Conservation (phyloP, 1,139 yeast species). For the Pneumocystis canis region DNA sequence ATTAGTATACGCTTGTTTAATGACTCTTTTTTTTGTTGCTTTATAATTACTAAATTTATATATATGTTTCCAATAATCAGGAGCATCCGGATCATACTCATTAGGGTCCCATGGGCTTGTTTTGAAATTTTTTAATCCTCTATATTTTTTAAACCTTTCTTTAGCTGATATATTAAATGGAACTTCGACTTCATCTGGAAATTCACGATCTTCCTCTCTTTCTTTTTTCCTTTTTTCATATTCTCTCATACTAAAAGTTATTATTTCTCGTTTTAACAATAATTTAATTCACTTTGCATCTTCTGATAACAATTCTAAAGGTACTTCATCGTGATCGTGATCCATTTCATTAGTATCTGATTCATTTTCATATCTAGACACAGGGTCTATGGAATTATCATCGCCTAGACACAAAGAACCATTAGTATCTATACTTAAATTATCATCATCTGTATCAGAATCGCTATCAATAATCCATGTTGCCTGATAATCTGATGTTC, state of each 20-base stretch:
- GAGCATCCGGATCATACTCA: constrained; percentile 63
- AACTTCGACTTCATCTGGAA: constrained; percentile 89
- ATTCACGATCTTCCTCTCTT: constrained; percentile 53
- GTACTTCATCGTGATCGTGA: constrained; percentile 39
- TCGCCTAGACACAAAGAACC: constrained; percentile 24
- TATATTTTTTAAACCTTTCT: constrained; percentile 57
- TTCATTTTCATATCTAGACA: constrained; percentile 25
- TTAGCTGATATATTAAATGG: constrained; percentile 61
- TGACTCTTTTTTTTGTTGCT: constrained; percentile 56
- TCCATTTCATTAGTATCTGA: constrained; percentile 29
- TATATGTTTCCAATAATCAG: constrained; percentile 63
- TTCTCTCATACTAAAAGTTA: constrained; percentile 30
- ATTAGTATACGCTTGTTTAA: constrained; percentile 42
- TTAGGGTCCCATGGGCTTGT: constrained; percentile 79
- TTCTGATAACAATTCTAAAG: constrained; percentile 61
- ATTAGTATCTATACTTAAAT: constrained; percentile 21
- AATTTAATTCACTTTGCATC: constrained; percentile 59
- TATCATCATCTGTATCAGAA: constrained; percentile 41
- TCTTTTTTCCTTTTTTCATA: constrained; percentile 56
- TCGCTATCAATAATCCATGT: constrained; percentile 58
- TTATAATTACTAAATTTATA: constrained; percentile 63
- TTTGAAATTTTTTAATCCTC: constrained; percentile 74
- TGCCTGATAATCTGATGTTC: constrained; percentile 87
- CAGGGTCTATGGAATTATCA: constrained; percentile 20
- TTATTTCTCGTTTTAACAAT: neutral